phyloP scores from a whole-genome alignment of 768 basidiomycete genomes.

The Amanita rimosa region DNA sequence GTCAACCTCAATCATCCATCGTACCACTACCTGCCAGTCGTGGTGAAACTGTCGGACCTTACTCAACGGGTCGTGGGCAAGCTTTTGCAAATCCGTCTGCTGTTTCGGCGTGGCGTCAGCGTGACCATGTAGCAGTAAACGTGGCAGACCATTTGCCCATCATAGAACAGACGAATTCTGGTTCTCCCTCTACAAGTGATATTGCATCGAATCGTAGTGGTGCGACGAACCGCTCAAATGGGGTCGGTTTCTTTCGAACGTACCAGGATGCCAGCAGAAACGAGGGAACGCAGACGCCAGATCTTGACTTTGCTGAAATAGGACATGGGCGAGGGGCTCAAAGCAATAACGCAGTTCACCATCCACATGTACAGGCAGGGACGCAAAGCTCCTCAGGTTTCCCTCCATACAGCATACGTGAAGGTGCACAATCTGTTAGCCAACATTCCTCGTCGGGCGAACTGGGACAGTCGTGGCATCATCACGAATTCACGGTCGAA shows the following conservation, averaged over 20 bases:
- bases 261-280: conserved; percentile 34
- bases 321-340: conserved; percentile 56
- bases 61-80: not conserved
- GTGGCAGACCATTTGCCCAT: conserved; percentile 45
- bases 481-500: not conserved
- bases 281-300: conserved; percentile 56
- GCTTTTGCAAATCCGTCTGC: conserved; percentile 19
- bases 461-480: not conserved
- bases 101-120: conserved; percentile 27
- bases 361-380: not conserved
- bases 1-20: conserved; percentile 16
- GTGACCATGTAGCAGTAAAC: conserved; percentile 13
- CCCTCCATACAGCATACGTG: not conserved
- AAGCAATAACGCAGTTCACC: not conserved
- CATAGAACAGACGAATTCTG: conserved; percentile 45
- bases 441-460: not conserved
- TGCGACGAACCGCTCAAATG: conserved; percentile 41
- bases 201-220: conserved; percentile 44
- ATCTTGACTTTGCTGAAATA: conserved; percentile 66
- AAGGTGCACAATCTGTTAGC: not conserved
- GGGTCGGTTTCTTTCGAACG: conserved; percentile 46
- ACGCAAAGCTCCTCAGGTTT: not conserved
- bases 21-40: conserved; percentile 15
- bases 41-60: conserved; percentile 4
- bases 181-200: conserved; percentile 43